These are phyloP conservation scores for Rubia occidens DNA, from an alignment of 305 asterid species.

Conservation along the genomic window DNA sequence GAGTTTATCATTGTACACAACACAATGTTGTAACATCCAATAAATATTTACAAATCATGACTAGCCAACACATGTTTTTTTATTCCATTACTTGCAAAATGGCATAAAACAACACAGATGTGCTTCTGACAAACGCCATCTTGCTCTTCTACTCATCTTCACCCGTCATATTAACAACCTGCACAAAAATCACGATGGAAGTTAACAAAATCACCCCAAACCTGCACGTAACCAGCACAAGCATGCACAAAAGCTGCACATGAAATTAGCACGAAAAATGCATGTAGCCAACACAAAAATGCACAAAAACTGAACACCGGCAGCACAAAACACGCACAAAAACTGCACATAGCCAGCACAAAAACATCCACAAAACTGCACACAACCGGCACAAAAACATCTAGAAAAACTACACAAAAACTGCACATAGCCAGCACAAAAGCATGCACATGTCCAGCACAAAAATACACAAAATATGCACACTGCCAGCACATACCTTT, in stretches of 20 bases:
- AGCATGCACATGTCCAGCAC: constrained; percentile 15
- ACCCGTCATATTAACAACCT: constrained; percentile 22
- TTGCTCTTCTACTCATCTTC: constrained; percentile 15
- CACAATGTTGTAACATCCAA: constrained; percentile 4
- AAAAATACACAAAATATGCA: not conserved
- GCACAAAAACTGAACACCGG: constrained; percentile 10
- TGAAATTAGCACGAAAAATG: constrained; percentile 27
- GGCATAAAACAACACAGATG: constrained; percentile 20
- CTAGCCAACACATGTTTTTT: constrained; percentile 13
- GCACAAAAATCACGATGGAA: constrained; percentile 21
- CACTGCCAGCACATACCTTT: constrained; percentile 28
- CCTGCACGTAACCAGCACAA: constrained; percentile 21
- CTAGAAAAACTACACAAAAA: constrained; percentile 23
- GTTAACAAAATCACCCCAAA: constrained; percentile 32
- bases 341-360: constrained; percentile 21
- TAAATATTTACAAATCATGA: constrained; percentile 13
- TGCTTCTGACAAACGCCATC: constrained; percentile 23
- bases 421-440: constrained; percentile 23
- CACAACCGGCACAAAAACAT: constrained; percentile 19
- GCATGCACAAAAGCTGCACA: not conserved
- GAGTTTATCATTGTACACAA: not conserved
- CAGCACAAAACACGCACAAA: constrained; percentile 21
- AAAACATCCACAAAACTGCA: not conserved
- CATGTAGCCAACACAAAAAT: constrained; percentile 17
- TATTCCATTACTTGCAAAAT: constrained; percentile 30